Evolutionary conservation across 2,329 filamentous ascomycete genomes (phyloP), one percentile per base, ranked within the genome.

Genomic region (Paraconiothyrium sp.): DNA sequence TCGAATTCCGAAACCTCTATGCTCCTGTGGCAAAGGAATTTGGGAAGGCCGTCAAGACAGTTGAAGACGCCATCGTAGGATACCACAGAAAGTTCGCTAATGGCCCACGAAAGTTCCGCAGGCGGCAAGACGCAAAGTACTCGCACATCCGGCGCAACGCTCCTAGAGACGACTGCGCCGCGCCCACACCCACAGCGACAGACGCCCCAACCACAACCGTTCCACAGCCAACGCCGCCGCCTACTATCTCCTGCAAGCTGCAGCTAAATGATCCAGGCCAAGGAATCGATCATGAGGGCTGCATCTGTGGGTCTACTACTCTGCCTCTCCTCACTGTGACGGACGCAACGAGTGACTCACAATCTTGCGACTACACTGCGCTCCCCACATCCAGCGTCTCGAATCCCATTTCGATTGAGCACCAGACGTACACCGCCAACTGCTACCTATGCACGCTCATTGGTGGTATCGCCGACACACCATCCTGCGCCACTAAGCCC

Each of bases 311-410:
- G 16, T 41, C 51, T 13, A 57, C 52, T 4, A 56, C 51, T 6
- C 50, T 56, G 6, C 51, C 58, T 11, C 35, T 57, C 13, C 34
- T 56, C 27, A 60, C 51, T 5, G 20, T 56, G 16, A 22, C 50
- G 4, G 32, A 48, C 32, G 51, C 52, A 24, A 56, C 51, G 6
- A 16, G 44, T n/a, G n/a, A 41, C 4, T 32, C 27, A 8, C 51
- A 56, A 30, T 49, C 39, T 30, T 56, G 58, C 46, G 35, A 41
- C 9, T 60, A 60, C 52, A 60, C 58, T 4, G 58, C 51, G 32
- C 35, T 56, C 22, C 58, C 58, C 27, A 39, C 41, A 6, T 35
- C 30, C 8, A 50, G 32, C 30, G 22, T 50, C 7, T 14, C 39
- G 6, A 56, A 56, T n/a, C 51, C 58, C 10, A 57, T 60, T 35